Base-by-base conservation (phyloP, 345 rosid species). In the Populus deltoides region DNA sequence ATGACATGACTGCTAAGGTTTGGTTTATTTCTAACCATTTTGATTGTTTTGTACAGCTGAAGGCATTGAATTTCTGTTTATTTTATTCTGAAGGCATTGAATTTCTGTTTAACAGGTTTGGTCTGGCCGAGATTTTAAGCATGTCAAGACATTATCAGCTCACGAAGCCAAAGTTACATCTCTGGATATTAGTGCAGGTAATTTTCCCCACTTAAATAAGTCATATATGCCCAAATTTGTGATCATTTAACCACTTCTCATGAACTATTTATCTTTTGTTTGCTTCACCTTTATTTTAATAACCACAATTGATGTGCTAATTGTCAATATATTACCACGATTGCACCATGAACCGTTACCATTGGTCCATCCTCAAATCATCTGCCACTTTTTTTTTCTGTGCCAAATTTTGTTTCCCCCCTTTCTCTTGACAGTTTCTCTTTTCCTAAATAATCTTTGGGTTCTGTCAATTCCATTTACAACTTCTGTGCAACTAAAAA, bases 1-100 rank as follows among this genome's bases (percentile, higher is more conserved):
- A 88, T 85, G 98, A 96, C 92, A 96, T 81, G 91, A 92, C 90
- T 43, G 93, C 90, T 13, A 96, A 96, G 97, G 99, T 92, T 77
- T 55, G 18, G 3, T 31, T 82, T 80, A 62, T 74, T 68, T 84
- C 41, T 63, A 3, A 36, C 39, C 9, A 9, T 61, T 41, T 24
- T 55, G 0, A 51, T 15, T 36, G 15, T 8, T 73, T 15, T 17
- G 6, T 36, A 62, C 66, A 4, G 35, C 45, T 70, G 24, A 5
- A 45, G 61, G 77, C 53, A 68, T 79, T 41, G 68, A 33, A 47
- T 68, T 81, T 78, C 31, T 81, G 65, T 66, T 78, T 51, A 53
- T 45, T 41, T 38, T 45, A 63, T 61, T 36, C 31, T 70, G 27
- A 4, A 45, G 61, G 77, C 53, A 68, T 79, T 41, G 65, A 33